Conservation (phyloP, 1,284 basidiomycete genomes). For the Boletus semigastroideus region DNA sequence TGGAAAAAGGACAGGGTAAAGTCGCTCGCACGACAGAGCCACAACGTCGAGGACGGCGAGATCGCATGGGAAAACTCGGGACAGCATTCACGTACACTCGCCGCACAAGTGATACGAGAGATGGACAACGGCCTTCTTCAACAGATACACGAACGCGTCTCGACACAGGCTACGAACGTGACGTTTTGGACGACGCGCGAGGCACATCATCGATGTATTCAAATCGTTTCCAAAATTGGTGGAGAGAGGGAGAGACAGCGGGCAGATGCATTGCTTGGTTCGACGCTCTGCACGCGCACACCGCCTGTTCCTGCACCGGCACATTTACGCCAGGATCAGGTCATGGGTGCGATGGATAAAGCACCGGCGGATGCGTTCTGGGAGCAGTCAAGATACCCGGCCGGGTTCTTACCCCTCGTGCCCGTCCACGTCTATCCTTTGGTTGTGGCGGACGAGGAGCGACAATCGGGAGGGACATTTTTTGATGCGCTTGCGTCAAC, state of each 20-base stretch:
- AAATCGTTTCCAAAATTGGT: slow-evolving; percentile 73
- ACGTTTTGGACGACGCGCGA: slow-evolving; percentile 80
- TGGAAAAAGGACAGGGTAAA: slow-evolving; percentile 50
- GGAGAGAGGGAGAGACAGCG: slow-evolving; percentile 61
- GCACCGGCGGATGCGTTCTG: slow-evolving; percentile 43
- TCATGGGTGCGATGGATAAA: neutral
- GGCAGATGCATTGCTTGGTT: slow-evolving; percentile 54
- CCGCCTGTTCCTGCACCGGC: neutral
- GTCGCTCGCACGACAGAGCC: neutral
- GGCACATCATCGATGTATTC: slow-evolving; percentile 64
- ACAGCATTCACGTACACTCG: slow-evolving; percentile 62
- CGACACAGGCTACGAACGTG: slow-evolving; percentile 28
- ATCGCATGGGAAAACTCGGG: slow-evolving; percentile 38
- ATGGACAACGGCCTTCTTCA: slow-evolving; percentile 65
- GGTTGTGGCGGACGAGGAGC: neutral
- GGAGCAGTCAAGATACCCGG: slow-evolving; percentile 59
- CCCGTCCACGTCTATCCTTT: slow-evolving; percentile 53
- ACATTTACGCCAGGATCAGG: neutral
- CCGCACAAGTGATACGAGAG: slow-evolving; percentile 69
- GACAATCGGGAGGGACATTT: slow-evolving; percentile 29
- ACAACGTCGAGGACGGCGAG: slow-evolving; percentile 21
- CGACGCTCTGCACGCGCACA: slow-evolving; percentile 1
- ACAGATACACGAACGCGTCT: slow-evolving; percentile 54
- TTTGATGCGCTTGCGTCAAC: slow-evolving; percentile 47
- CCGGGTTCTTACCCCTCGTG: slow-evolving; percentile 49